Percentiles rank a stretch among this genome's conserved stretches.
phyloP scores from a whole-genome alignment of 768 basidiomycete species.

The Gyrodon lividus region DNA sequence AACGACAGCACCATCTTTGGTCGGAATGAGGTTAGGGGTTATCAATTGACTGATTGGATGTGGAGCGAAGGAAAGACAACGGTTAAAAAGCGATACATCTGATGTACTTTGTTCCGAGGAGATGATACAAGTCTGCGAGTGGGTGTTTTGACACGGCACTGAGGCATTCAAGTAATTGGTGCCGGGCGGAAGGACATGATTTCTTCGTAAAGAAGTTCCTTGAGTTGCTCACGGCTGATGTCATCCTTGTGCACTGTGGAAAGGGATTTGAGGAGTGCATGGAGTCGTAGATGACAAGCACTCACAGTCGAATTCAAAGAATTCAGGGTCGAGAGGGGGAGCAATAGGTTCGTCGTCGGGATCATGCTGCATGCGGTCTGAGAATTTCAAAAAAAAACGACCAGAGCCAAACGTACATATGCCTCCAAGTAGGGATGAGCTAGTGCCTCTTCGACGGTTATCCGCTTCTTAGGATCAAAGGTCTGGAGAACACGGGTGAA shows the following conservation, averaged over 20 bases:
- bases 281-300: conserved; percentile 9
- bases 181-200: conserved; percentile 85
- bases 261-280: neutral
- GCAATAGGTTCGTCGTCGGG: conserved; percentile 96
- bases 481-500: conserved; percentile 48
- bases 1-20: neutral
- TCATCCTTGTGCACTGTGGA: conserved; percentile 87
- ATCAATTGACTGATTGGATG: neutral
- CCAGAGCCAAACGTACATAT: conserved; percentile 57
- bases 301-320: conserved; percentile 96
- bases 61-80: neutral
- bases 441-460: conserved; percentile 91
- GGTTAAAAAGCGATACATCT: neutral
- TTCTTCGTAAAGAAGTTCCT: conserved; percentile 91
- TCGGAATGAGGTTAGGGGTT: neutral
- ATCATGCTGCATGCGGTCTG: conserved; percentile 60
- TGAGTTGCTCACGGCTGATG: conserved; percentile 92
- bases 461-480: conserved; percentile 96
- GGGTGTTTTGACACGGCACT: neutral
- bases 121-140: neutral
- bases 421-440: conserved; percentile 95
- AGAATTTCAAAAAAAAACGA: conserved; percentile 2
- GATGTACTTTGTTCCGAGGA: neutral
- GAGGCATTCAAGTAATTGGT: conserved; percentile 40
- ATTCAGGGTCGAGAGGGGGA: conserved; percentile 91